A percentile compares a stretch with the other conserved stretches of the same genome.
phyloP scores from a whole-genome alignment of 2,329 filamentous ascomycete genomes.

The Blastomyces percursus region DNA sequence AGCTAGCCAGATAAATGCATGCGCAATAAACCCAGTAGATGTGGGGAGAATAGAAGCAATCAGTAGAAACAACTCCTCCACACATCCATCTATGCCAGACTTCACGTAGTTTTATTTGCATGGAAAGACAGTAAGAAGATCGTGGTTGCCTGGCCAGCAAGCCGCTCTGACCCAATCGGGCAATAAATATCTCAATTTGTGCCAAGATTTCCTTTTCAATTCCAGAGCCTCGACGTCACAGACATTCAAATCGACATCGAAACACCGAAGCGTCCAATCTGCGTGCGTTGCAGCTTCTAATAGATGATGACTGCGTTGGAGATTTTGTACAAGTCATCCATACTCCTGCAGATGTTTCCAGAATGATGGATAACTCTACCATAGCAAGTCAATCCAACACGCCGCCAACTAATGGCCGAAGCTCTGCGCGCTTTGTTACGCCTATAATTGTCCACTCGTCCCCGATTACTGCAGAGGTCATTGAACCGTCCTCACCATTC shows the following conservation, averaged over 20 bases:
- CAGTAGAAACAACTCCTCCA: neutral
- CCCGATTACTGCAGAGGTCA: slow-evolving; percentile 4
- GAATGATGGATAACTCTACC: neutral
- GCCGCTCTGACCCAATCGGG: slow-evolving; percentile 19
- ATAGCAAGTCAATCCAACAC: slow-evolving; percentile 20
- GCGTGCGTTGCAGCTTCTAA: neutral
- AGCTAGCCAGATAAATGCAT: too few relatives aligned
- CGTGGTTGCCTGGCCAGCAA: slow-evolving; percentile 26
- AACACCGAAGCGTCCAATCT: neutral
- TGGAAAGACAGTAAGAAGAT: too few relatives aligned
- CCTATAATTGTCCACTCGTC: slow-evolving; percentile 15
- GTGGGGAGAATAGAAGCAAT: neutral
- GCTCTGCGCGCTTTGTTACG: slow-evolving; percentile 24
- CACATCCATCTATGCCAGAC: neutral
- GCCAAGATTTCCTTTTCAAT: neutral
- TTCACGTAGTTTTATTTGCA: neutral
- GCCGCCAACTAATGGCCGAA: slow-evolving; percentile 28
- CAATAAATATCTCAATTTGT: slow-evolving; percentile 20
- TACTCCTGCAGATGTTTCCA: neutral
- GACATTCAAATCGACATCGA: too few relatives aligned
- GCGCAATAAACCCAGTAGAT: too few relatives aligned
- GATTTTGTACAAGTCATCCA: neutral
- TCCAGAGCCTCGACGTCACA: neutral
- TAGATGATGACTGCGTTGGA: neutral
- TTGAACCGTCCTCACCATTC: slow-evolving; percentile 15